phyloP scores from a whole-genome alignment of 164 flowering plant species.

The Brasenia schreberi region DNA sequence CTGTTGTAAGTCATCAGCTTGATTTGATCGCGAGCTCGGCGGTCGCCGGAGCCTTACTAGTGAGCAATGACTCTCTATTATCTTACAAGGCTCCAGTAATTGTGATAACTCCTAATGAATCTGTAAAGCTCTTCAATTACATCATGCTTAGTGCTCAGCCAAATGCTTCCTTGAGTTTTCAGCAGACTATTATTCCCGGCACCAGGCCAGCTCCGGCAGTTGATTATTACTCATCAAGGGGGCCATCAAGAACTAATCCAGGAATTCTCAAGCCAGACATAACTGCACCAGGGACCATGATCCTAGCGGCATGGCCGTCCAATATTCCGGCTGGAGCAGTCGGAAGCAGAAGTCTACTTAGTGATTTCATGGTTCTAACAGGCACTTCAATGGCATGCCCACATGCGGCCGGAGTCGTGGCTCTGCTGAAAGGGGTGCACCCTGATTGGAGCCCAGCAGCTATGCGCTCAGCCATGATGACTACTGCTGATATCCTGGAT shows the following conservation, averaged over 20 bases:
- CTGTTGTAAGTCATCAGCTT: too few species aligned
- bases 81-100: too few species aligned
- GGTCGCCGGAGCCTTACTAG: too few species aligned
- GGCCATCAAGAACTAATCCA: conserved; percentile 14
- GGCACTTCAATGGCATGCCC: conserved; percentile 68
- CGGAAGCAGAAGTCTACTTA: conserved; percentile 4
- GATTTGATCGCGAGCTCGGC: too few species aligned
- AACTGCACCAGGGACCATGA: conserved; percentile 29
- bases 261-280: conserved; percentile 12
- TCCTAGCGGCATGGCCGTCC: conserved; percentile 48
- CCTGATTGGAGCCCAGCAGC: conserved; percentile 65
- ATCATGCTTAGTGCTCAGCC: background rate
- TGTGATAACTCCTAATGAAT: background rate
- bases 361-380: conserved; percentile 27
- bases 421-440: conserved; percentile 32
- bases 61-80: too few species aligned
- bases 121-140: background rate
- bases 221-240: conserved; percentile 8
- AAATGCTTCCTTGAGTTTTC: conserved; percentile 6
- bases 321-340: background rate
- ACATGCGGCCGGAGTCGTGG: conserved; percentile 40
- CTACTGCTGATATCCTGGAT: conserved; percentile 30
- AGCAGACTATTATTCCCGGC: conserved; percentile 3
- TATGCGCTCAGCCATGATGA: conserved; percentile 57
- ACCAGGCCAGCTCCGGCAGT: conserved; percentile 11